A percentile compares a stretch with the other conserved stretches of the same genome.
Conservation (phyloP, 306 rosid genomes). For the Prunus mira region DNA sequence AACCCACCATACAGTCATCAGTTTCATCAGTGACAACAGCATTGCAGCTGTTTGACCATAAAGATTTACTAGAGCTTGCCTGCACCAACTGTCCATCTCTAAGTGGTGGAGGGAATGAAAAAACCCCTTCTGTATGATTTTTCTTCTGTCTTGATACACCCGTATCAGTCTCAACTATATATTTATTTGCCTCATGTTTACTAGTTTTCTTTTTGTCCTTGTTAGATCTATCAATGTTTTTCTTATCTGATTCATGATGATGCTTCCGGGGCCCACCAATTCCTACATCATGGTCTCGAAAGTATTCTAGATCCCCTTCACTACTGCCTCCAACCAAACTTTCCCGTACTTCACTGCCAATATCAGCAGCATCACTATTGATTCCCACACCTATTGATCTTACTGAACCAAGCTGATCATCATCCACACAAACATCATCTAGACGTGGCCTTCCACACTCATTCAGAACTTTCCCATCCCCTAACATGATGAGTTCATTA, state of each 20-base stretch:
- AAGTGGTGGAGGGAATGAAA: slow-evolving; percentile 80
- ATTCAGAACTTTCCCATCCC: slow-evolving; percentile 60
- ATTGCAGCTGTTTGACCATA: slow-evolving; percentile 57
- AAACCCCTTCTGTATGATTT: slow-evolving; percentile 51
- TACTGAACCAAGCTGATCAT: slow-evolving; percentile 85
- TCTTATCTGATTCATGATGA: slow-evolving; percentile 49
- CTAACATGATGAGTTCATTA: slow-evolving; percentile 69
- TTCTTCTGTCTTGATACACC: slow-evolving; percentile 44
- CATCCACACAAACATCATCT: slow-evolving; percentile 72
- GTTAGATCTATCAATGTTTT: slow-evolving; percentile 40
- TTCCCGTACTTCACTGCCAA: slow-evolving; percentile 89
- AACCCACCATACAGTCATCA: slow-evolving; percentile 48
- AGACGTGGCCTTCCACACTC: slow-evolving; percentile 56
- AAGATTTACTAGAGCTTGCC: slow-evolving; percentile 57
- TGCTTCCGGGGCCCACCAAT: slow-evolving; percentile 48
- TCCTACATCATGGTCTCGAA: slow-evolving; percentile 59
- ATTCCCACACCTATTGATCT: slow-evolving; percentile 99
- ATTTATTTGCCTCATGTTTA: slow-evolving; percentile 58
- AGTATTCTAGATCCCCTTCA: slow-evolving; percentile 79
- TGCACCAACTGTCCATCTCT: slow-evolving; percentile 55
- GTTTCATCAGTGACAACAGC: slow-evolving; percentile 44
- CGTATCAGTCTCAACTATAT: slow-evolving; percentile 51
- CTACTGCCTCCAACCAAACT: slow-evolving; percentile 82
- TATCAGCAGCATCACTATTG: slow-evolving; percentile 81
- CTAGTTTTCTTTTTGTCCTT: slow-evolving; percentile 51